These are phyloP conservation scores for Zygoascus sp. DNA, from an alignment of 1,139 yeast species.

Conservation along the genomic window DNA sequence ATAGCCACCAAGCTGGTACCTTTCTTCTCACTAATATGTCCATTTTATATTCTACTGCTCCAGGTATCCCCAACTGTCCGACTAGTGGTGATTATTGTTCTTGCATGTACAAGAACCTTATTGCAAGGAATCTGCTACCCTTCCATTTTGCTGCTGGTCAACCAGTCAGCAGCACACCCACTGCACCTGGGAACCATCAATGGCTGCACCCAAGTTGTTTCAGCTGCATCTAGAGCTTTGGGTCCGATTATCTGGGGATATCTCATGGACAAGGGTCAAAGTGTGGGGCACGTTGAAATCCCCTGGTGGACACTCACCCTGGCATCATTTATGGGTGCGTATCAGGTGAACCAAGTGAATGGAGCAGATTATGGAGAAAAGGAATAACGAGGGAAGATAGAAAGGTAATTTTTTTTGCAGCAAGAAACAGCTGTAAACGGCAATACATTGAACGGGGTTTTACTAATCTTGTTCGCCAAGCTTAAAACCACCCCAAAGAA, in stretches of 20 bases:
- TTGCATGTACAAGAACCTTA: constrained; percentile 6
- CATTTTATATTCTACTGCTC: constrained; percentile 46
- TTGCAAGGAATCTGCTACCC: constrained; percentile 27
- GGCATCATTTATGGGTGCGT: constrained; percentile 32
- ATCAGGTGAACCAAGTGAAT: constrained; percentile 6
- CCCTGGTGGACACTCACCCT: constrained; percentile 46
- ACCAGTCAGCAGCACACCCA: constrained; percentile 31
- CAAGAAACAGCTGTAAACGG: too few species aligned
- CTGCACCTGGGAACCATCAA: constrained; percentile 33
- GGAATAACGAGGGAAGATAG: constrained; percentile 2
- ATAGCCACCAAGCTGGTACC: constrained; percentile 44
- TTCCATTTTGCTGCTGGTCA: constrained; percentile 29
- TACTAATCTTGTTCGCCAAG: too few species aligned
- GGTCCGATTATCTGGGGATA: constrained; percentile 61
- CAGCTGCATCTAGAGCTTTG: constrained; percentile 52
- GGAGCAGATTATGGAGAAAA: constrained; percentile 13
- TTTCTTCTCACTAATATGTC: constrained; percentile 45
- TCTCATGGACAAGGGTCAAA: constrained; percentile 48
- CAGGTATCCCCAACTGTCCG: constrained; percentile 4
- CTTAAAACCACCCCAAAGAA: too few species aligned
- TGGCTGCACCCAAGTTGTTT: constrained; percentile 36
- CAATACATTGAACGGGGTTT: too few species aligned
- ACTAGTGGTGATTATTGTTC: not conserved
- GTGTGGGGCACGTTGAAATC: constrained; percentile 43
- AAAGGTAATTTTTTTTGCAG: not conserved